phyloP scores from a whole-genome alignment of 2,329 filamentous ascomycete species.

The Fonsecaea nubica region DNA sequence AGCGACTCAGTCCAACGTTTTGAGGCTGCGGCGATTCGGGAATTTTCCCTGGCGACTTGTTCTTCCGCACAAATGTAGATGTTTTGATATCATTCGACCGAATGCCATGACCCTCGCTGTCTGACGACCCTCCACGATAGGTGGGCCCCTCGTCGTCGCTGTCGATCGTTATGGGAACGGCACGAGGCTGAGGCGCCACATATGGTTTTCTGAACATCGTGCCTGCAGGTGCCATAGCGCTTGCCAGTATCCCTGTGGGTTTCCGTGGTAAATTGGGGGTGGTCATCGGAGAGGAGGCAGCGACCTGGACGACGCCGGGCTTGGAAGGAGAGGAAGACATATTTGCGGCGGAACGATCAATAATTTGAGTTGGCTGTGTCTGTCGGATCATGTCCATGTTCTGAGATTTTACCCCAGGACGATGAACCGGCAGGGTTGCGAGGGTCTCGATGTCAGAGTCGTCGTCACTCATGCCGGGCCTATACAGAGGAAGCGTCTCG shows the following conservation, averaged over 20 bases:
- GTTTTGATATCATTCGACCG: constrained; percentile 65
- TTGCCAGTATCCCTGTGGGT: constrained; percentile 58
- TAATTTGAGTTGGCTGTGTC: constrained; percentile 68
- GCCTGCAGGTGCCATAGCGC: constrained; percentile 75
- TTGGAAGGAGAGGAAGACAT: constrained; percentile 42
- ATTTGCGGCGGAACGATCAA: constrained; percentile 49
- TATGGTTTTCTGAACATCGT: constrained; percentile 69
- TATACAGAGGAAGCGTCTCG: constrained; percentile 35
- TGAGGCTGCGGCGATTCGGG: constrained; percentile 50
- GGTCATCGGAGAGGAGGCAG: constrained; percentile 82
- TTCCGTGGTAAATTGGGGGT: constrained; percentile 43
- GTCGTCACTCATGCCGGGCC: constrained; percentile 22
- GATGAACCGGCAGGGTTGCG: constrained; percentile 54
- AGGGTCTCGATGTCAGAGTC: constrained; percentile 54
- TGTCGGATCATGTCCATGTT: constrained; percentile 55
- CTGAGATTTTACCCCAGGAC: constrained; percentile 41
- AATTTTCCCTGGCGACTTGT: constrained; percentile 47
- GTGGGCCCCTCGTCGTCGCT: constrained; percentile 64
- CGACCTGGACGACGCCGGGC: constrained; percentile 72
- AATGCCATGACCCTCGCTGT: constrained; percentile 60
- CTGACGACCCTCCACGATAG: constrained; percentile 68
- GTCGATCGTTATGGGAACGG: constrained; percentile 54
- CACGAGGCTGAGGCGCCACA: constrained; percentile 49
- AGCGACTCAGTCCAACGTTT: constrained; percentile 44
- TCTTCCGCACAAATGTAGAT: constrained; percentile 51